Conservation (phyloP, 2,329 filamentous ascomycete genomes). For the Pestalotiopsis sp. region DNA sequence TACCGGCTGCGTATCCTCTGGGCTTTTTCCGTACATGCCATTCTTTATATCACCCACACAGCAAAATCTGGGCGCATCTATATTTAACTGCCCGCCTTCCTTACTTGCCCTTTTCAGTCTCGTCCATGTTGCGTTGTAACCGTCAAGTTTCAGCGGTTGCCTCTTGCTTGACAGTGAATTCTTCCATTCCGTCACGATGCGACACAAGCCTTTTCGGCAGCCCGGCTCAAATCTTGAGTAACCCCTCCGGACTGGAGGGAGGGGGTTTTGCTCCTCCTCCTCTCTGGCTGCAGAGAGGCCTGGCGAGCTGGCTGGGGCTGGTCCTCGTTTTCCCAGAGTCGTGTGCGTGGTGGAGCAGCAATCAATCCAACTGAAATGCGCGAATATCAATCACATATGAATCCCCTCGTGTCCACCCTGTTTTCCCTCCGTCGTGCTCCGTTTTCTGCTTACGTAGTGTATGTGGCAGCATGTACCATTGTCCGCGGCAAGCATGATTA, state of each 20-base stretch:
- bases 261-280: background rate
- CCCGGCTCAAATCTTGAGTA: slow-evolving; percentile 8
- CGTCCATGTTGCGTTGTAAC: background rate
- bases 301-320: background rate
- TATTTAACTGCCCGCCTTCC: background rate
- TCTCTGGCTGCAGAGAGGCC: background rate
- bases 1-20: background rate
- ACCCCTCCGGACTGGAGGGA: background rate
- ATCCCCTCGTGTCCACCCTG: background rate
- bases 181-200: slow-evolving; percentile 10
- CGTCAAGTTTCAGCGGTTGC: background rate
- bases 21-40: background rate
- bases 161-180: background rate
- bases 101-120: slow-evolving; percentile 6
- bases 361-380: slow-evolving; percentile 4
- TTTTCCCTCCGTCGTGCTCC: background rate
- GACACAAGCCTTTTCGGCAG: slow-evolving; percentile 9
- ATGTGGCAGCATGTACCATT: background rate
- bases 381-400: slow-evolving; percentile 8
- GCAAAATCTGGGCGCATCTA: background rate
- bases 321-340: slow-evolving; percentile 5
- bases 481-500: background rate
- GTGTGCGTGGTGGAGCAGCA: slow-evolving; percentile 9
- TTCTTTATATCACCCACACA: background rate
- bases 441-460: background rate